These are phyloP conservation scores for Naganishia cerealis DNA, from an alignment of 1,284 basidiomycete species.

Conservation along the genomic window DNA sequence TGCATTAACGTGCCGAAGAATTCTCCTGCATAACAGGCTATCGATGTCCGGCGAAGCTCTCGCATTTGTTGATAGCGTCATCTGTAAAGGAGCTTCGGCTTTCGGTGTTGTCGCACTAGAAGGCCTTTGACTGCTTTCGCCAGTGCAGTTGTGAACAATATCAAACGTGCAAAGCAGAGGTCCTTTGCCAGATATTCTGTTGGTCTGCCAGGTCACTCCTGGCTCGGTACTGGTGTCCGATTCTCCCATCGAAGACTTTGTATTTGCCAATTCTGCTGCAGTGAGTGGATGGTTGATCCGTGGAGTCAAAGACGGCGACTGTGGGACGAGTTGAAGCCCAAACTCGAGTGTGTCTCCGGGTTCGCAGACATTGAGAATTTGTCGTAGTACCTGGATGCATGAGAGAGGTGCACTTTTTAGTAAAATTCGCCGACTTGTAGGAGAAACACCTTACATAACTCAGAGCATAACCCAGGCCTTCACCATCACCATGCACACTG, in stretches of 20 bases:
- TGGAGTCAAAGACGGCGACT: conserved; percentile 45
- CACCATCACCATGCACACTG: conserved; percentile 78
- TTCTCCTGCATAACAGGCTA: conserved; percentile 64
- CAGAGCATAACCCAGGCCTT: conserved; percentile 73
- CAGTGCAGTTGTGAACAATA: conserved; percentile 54
- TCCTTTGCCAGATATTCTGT: conserved; percentile 36
- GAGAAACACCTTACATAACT: conserved; percentile 67
- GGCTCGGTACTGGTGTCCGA: conserved; percentile 17
- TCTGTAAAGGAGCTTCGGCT: conserved; percentile 43
- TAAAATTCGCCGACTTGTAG: neutral
- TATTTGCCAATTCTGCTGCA: conserved; percentile 36
- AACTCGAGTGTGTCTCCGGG: conserved; percentile 82
- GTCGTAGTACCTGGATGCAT: conserved; percentile 69
- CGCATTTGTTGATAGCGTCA: conserved; percentile 18
- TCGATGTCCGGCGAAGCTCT: conserved; percentile 61
- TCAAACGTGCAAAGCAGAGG: conserved; percentile 61
- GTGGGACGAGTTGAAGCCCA: conserved; percentile 68
- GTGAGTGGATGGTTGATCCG: conserved; percentile 42
- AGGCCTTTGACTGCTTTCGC: conserved; percentile 2
- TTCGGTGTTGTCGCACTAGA: conserved; percentile 45
- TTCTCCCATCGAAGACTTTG: conserved; percentile 21
- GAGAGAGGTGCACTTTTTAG: conserved; percentile 36
- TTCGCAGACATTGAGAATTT: conserved; percentile 69
- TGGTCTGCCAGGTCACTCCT: conserved; percentile 32
- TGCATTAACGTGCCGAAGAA: conserved; percentile 68